Evolutionary conservation across 345 rosid species (phyloP).

Genomic region (Syzygium aromaticum): DNA sequence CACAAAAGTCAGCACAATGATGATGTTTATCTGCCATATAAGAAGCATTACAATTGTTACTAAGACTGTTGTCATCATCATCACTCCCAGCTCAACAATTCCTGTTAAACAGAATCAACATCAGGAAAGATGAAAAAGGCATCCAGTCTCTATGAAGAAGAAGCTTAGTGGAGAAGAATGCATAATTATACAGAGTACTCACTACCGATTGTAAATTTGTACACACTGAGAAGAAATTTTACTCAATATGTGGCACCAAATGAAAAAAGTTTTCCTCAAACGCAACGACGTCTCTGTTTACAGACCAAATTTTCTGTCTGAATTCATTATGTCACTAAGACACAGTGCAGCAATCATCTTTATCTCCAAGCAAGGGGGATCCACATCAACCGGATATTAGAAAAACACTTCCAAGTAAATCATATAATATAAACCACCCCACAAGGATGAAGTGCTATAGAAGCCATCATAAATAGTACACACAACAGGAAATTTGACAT

Average conservation of each 20-base stretch:
- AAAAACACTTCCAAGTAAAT: not conserved
- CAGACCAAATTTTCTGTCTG: not conserved
- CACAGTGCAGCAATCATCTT: not conserved
- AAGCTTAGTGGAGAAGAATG: not conserved
- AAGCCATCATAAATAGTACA: not conserved
- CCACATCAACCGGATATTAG: not conserved
- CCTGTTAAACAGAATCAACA: slow-evolving; percentile 38
- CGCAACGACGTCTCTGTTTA: not conserved
- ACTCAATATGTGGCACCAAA: not conserved
- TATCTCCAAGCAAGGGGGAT: not conserved
- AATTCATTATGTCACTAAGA: not conserved
- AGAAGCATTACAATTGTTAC: slow-evolving; percentile 98
- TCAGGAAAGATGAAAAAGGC: slow-evolving; percentile 8
- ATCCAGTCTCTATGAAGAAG: not conserved
- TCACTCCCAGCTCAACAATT: slow-evolving; percentile 94
- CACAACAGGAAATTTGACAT: not conserved
- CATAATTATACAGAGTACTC: not conserved
- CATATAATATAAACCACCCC: not conserved
- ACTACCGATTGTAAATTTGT: not conserved
- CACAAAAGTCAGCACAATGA: slow-evolving; percentile 56
- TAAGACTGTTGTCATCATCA: slow-evolving; percentile 95
- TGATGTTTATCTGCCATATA: slow-evolving; percentile 94
- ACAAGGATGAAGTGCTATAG: not conserved
- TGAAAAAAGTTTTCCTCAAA: not conserved
- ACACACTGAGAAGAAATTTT: not conserved